These are phyloP conservation scores for Emergomyces africanus DNA, from an alignment of 2,329 filamentous ascomycete species.

Conservation along the genomic window DNA sequence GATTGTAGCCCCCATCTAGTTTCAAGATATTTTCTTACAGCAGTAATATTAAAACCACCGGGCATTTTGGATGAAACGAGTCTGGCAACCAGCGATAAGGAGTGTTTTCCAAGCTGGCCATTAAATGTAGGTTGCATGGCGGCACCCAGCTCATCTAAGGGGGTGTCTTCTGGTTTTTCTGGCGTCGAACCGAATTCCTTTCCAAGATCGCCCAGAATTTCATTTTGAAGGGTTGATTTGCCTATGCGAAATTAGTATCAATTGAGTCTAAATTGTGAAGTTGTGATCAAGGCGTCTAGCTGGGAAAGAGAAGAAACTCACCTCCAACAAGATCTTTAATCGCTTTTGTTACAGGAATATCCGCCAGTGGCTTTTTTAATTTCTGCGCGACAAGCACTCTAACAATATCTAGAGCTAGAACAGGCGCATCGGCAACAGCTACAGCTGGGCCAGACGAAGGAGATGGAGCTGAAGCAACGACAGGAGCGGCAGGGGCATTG, in stretches of 20 bases:
- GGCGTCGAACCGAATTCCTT: conserved; percentile 98
- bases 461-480: conserved; percentile 48
- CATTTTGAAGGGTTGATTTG: conserved; percentile 97
- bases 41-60: conserved; percentile 96
- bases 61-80: conserved; percentile 99
- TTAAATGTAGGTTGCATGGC: conserved; percentile 99
- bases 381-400: conserved; percentile 89
- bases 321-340: conserved; percentile 98
- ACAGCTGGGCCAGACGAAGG: conserved; percentile 72
- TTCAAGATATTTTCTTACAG: conserved; percentile 89
- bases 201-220: conserved; percentile 92
- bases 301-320: conserved; percentile 33
- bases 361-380: conserved; percentile 81
- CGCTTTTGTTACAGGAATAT: conserved; percentile 87
- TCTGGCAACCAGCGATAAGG: conserved; percentile 80
- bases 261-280: not conserved
- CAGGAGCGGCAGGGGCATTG: conserved; percentile 31
- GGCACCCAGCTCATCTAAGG: conserved; percentile 86
- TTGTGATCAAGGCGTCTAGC: not conserved
- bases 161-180: conserved; percentile 96
- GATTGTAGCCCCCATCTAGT: conserved; percentile 78
- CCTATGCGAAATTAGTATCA: conserved; percentile 43
- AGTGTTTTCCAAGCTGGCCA: conserved; percentile 94
- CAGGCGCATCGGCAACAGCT: conserved; percentile 71
- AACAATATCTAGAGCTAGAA: conserved; percentile 80